Evolutionary conservation across 2,329 filamentous ascomycete species (phyloP), one percentile per base, ranked within the genome.

Genomic region (Neopestalotiopsis rosae): DNA sequence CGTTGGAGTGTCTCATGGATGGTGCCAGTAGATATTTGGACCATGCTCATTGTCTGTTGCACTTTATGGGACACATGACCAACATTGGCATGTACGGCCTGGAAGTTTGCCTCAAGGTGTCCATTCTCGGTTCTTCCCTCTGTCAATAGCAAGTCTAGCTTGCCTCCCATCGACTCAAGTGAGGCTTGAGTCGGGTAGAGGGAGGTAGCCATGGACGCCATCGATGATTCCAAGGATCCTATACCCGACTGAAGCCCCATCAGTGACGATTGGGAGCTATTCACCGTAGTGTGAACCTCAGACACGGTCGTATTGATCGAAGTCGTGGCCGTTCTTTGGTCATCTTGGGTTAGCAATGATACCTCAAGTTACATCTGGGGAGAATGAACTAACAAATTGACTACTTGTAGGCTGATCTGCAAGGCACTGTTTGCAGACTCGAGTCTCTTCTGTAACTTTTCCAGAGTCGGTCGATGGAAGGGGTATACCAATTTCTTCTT

Each of bases 371-470:
- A 17, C 1, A 62, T 17, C 7, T 3, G 0, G n/a, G n/a, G 3
- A 12, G 14, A 2, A 62, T 1, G 6, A 5, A 62, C 59, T 13
- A n/a, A 62, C 59, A 62, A n/a, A 20, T 42, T n/a, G n/a, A 62
- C 30, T 24, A 62, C 59, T 5, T 62, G 59, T 6, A 62, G 59
- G n/a, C 30, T 42, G 17, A 10, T 62, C 17, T 62, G 59, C 2
- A 62, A 38, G 1, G 30, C 59, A 42, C 24, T 20, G 59, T 62
- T 62, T 13, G 59, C 59, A 62, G 59, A 62, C 5, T 62, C 59
- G 13, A 62, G 59, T 17, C 20, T 62, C 59, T 40, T 62, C 17
- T 62, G 59, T 9, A 62, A 34, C 59, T 62, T 34, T 2, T 62
- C 30, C 2, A 62, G 2, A 13, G 59, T 62, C 14, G 59, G 59